Base-by-base conservation (phyloP, 768 basidiomycete genomes). In the Boletus rubescentipes region DNA sequence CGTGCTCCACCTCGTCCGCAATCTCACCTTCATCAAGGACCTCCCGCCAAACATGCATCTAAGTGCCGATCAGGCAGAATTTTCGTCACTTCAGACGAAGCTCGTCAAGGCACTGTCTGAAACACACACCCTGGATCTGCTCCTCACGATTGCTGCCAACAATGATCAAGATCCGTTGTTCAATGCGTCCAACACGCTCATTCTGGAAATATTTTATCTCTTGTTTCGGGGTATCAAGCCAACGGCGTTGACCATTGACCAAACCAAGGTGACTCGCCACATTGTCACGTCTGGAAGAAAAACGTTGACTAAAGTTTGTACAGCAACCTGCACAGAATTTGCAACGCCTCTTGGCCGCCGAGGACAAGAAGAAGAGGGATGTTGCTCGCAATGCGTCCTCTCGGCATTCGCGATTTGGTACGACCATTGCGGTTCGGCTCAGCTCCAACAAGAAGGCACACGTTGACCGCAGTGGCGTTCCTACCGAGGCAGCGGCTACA, bases 371-470 rank as follows among this genome's bases (percentile, higher is more conserved):
- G 38, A 86, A 85, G 55, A 77, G 79, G 32, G 77, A 83, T 49
- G 67, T 80, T 23, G 77, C 82, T 0, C 78, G 83, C 44, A 74
- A 77, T 44, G 75, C 81, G 5, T 72, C 85, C 47, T 90, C 93
- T 20, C 82, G 97, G 31, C 97, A 99, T 73, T 93, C 93, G 23
- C 85, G 95, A 44, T 99, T 99, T 71, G 97, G 97, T 2, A 98
- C 97, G 3, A 98, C 95, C 9, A 87, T 98, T 59, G 75, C 88
- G 20, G 87, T 99, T 49, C 82, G 79, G 57, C 75, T 89, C 39
- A 88, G 86, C 54, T 69, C 84, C 14, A 80, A 79, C 58, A 83
- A 81, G 68, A 76, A 73, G 49, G 63, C 35, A 31, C 61, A 31
- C 49, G 63, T 6, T 45, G 59, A 38, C 48, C 51, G 44, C 18